phyloP scores from a whole-genome alignment of 129 eudicot species.

The Pseudognaphalium luteoalbum region DNA sequence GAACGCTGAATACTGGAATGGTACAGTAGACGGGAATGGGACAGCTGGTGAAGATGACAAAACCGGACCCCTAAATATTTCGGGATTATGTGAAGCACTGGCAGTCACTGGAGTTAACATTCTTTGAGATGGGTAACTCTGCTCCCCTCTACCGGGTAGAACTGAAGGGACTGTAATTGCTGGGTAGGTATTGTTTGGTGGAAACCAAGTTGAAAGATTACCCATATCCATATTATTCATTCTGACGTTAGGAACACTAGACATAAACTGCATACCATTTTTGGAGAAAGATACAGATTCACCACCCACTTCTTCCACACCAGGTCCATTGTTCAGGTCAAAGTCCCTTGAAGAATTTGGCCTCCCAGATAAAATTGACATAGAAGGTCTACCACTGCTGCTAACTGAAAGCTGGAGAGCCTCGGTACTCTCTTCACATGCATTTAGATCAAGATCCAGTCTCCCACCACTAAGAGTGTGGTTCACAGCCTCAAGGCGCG shows the following conservation, averaged over 20 bases:
- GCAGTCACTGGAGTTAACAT: conserved; percentile 49
- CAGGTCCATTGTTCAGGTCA: conserved; percentile 80
- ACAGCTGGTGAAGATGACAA: conserved; percentile 86
- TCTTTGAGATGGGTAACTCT: conserved; percentile 60
- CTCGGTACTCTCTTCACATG: conserved; percentile 61
- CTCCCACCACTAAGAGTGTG: conserved; percentile 39
- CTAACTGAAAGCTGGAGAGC: conserved; percentile 44
- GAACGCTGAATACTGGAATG: conserved; percentile 66
- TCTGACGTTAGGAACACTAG: conserved; percentile 44
- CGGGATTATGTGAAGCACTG: conserved; percentile 47
- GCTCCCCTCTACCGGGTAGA: conserved; percentile 57
- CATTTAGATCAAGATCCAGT: conserved; percentile 64
- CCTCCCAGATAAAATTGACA: conserved; percentile 30
- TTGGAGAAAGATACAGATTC: conserved; percentile 27
- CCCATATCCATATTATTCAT: conserved; percentile 50
- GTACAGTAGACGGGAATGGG: conserved; percentile 40
- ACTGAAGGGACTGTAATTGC: conserved; percentile 55
- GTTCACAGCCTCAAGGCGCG: background rate
- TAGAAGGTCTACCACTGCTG: conserved; percentile 25
- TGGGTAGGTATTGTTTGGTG: conserved; percentile 56
- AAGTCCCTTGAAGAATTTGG: conserved; percentile 49
- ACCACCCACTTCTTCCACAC: conserved; percentile 50
- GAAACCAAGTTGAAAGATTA: conserved; percentile 63
- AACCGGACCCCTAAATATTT: conserved; percentile 58
- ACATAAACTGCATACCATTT: conserved; percentile 29